phyloP scores from a whole-genome alignment of 1,284 basidiomycete species.

The Melampsora larici-populina region DNA sequence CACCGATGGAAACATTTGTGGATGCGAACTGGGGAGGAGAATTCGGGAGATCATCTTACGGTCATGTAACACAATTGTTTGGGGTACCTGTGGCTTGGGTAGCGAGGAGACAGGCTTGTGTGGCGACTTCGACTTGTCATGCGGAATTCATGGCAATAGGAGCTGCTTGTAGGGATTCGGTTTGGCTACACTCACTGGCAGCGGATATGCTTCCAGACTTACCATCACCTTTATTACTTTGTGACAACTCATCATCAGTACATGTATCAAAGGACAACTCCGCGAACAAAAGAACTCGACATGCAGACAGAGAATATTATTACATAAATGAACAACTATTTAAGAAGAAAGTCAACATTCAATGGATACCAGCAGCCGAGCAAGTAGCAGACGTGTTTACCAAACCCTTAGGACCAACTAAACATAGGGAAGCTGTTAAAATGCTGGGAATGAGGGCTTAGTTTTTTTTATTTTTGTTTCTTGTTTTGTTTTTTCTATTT shows the following conservation, averaged over 20 bases:
- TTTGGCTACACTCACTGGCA: not conserved
- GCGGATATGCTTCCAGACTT: not conserved
- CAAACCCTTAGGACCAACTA: not conserved
- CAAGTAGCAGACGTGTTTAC: constrained; percentile 15
- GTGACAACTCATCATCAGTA: not conserved
- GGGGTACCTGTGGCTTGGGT: not conserved
- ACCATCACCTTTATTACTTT: not conserved
- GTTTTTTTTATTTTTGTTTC: too few species aligned
- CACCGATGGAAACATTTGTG: too few species aligned
- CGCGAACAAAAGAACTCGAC: constrained; percentile 2
- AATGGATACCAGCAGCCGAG: not conserved
- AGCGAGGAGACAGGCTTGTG: not conserved
- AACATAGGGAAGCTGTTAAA: too few species aligned
- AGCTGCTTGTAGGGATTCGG: not conserved
- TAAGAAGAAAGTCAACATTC: not conserved
- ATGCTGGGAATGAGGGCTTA: too few species aligned
- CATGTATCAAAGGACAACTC: constrained; percentile 11
- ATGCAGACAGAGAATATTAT: not conserved
- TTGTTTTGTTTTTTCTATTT: too few species aligned
- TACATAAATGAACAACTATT: too few species aligned
- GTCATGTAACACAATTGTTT: not conserved
- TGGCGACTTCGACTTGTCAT: constrained; percentile 19
- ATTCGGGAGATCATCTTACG: not conserved
- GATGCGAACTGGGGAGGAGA: too few species aligned
- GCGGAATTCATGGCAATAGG: too few species aligned